These are phyloP conservation scores for Rheum nobile DNA, from an alignment of 148 eudicot genomes.

Conservation along the genomic window DNA sequence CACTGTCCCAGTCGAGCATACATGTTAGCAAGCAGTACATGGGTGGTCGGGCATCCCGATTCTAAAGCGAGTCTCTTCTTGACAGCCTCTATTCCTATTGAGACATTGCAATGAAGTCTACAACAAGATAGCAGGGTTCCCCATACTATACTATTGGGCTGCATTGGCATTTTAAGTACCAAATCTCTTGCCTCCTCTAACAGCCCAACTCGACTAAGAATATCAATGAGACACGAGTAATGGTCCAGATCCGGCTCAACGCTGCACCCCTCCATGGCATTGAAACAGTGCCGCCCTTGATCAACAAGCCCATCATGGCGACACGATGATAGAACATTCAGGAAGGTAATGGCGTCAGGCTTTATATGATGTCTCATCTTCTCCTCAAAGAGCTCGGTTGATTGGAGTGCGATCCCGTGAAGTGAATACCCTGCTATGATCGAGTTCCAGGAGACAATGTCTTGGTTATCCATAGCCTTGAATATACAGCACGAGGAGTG, in stretches of 20 bases:
- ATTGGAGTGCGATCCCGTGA: conserved; percentile 40
- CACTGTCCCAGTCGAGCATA: conserved; percentile 35
- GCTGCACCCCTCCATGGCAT: conserved; percentile 26
- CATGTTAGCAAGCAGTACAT: conserved; percentile 52
- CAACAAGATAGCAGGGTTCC: conserved; percentile 55
- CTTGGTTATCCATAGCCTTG: conserved; percentile 36
- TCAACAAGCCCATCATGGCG: conserved; percentile 42
- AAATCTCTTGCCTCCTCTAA: conserved; percentile 31
- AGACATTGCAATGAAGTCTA: conserved; percentile 33
- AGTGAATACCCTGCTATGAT: conserved; percentile 56
- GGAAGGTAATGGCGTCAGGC: conserved; percentile 49
- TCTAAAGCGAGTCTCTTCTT: conserved; percentile 35
- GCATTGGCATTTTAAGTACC: conserved; percentile 33
- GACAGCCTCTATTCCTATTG: conserved; percentile 50
- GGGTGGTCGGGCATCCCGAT: conserved; percentile 49
- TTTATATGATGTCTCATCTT: conserved; percentile 32
- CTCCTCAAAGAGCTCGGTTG: conserved; percentile 37
- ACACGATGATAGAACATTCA: conserved; percentile 44
- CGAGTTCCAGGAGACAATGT: conserved; percentile 59
- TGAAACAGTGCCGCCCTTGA: conserved; percentile 31
- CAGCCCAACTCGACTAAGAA: conserved; percentile 52
- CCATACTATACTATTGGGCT: conserved; percentile 45
- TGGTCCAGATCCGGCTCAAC: conserved; percentile 39
- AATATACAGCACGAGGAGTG: conserved; percentile 37
- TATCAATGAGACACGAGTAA: conserved; percentile 65